These are phyloP conservation scores for Effrenium voratum DNA, from an alignment of 73 alveolate genomes.

Conservation along the genomic window DNA sequence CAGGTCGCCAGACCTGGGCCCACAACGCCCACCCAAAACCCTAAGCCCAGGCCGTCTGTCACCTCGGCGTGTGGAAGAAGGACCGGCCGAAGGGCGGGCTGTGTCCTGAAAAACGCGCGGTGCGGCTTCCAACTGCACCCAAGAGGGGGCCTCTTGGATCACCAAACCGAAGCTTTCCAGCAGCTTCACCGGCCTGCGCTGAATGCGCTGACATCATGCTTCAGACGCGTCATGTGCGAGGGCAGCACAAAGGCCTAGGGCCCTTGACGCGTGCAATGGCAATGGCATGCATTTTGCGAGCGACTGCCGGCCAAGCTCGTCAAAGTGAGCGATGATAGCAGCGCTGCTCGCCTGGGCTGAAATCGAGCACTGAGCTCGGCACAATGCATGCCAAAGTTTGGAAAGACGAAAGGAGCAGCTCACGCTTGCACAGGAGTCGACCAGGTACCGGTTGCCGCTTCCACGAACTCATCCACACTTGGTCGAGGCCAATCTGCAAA, in stretches of 20 bases:
- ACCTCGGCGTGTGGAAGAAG: constrained; percentile 87
- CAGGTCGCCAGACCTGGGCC: constrained; percentile 70
- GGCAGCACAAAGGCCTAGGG: not conserved
- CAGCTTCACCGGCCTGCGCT: constrained; percentile 56
- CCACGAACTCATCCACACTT: constrained; percentile 12
- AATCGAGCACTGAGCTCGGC: not conserved
- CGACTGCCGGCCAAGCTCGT: constrained; percentile 59
- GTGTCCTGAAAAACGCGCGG: too few species aligned
- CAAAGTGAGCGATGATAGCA: constrained; percentile 73
- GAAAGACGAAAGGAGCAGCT: not conserved
- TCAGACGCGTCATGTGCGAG: not conserved
- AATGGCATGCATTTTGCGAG: too few species aligned
- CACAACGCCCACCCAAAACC: not conserved
- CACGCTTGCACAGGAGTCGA: not conserved
- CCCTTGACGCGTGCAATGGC: too few species aligned
- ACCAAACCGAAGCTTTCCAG: constrained; percentile 82
- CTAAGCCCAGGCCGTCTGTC: not conserved
- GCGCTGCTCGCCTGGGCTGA: constrained; percentile 14
- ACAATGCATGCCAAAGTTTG: too few species aligned
- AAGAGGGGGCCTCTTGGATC: constrained; percentile 38
- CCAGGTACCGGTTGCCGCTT: not conserved
- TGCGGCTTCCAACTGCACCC: too few species aligned
- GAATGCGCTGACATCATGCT: not conserved
- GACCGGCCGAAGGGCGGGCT: constrained; percentile 92
- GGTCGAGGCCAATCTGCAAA: constrained; percentile 51